A percentile compares a stretch with the other conserved stretches of the same genome.
These are phyloP conservation scores for Triticum aestivum DNA, from an alignment of 176 grass and related monocot genomes.

Conservation along the genomic window IWGSC_CS_RefSeq_v2.1 NC_057808.1:87279421-87279920, in stretches of 20 bases:
- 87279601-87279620: no score
- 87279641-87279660: conserved; percentile 3
- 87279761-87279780: conserved; percentile 10
- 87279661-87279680: not conserved
- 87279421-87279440: no score
- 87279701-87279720: not conserved
- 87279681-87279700: not conserved
- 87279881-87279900: conserved; percentile 64
- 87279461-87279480: no score
- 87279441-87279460: no score
- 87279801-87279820: conserved; percentile 79
- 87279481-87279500: no score
- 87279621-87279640: not conserved
- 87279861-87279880: conserved; percentile 81
- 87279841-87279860: conserved; percentile 84
- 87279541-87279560: no score
- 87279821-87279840: conserved; percentile 64
- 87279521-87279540: no score
- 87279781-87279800: conserved; percentile 64
- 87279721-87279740: not conserved
- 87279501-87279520: no score
- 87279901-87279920: conserved; percentile 63
- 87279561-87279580: no score
- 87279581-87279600: no score
- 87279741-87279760: conserved; percentile 5